Conservation (phyloP, 78 protist genomes). For the Chrysochromulina parva region DNA sequence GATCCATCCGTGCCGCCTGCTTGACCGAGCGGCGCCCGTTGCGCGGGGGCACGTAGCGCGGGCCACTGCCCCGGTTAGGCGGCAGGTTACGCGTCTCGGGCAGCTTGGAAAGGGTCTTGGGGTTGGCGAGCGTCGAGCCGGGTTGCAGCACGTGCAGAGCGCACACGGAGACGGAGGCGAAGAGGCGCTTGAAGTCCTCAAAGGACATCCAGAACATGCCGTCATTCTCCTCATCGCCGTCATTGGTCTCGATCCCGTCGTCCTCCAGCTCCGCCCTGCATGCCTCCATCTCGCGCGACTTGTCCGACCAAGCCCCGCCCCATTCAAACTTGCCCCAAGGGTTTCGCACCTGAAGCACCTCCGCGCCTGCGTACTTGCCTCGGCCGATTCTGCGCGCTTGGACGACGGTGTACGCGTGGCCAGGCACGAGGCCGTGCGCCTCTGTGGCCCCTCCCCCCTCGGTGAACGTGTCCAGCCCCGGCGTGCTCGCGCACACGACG, state of each 20-base stretch:
- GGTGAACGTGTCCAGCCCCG: not conserved
- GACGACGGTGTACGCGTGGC: too few relatives aligned
- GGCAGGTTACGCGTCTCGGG: too few relatives aligned
- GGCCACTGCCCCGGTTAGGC: too few relatives aligned
- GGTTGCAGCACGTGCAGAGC: not conserved
- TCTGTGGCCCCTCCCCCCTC: not conserved
- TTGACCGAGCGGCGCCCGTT: too few relatives aligned
- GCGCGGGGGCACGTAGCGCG: too few relatives aligned
- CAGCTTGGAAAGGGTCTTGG: too few relatives aligned
- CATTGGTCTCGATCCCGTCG: not conserved
- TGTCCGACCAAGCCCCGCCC: not conserved
- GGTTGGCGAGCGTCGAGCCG: too few relatives aligned
- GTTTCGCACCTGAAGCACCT: constrained; percentile 18
- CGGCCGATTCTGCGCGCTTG: too few relatives aligned
- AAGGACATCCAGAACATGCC: constrained; percentile 36
- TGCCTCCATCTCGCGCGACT: not conserved
- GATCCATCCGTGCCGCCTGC: too few relatives aligned
- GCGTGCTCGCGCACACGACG: not conserved
- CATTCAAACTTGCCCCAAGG: not conserved
- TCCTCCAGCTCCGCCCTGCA: not conserved
- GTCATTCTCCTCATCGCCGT: not conserved
- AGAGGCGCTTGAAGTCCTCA: not conserved
- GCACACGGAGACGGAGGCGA: not conserved
- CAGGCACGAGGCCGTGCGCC: too few relatives aligned
- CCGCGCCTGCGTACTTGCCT: not conserved